Conservation (phyloP, 2,329 filamentous ascomycete species). For the Trichoderma sp. region DNA sequence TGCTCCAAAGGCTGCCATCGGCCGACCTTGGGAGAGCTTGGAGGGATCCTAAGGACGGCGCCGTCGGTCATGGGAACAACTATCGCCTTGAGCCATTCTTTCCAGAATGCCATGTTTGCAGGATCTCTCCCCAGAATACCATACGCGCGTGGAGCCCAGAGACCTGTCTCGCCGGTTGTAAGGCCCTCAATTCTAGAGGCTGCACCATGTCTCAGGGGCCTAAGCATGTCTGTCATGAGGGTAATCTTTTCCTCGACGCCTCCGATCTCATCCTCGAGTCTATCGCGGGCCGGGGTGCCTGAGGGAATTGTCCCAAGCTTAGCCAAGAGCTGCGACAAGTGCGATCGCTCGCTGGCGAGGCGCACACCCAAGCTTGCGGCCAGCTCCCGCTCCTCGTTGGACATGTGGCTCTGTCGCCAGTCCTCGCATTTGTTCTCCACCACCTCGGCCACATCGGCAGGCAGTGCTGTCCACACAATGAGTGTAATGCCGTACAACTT, state of each 20-base stretch:
- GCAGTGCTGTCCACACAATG: conserved; percentile 88
- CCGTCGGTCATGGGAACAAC: conserved; percentile 96
- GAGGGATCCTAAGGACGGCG: conserved; percentile 73
- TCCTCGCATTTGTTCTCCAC: conserved; percentile 79
- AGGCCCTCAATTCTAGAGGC: conserved; percentile 96
- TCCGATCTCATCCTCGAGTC: conserved; percentile 90
- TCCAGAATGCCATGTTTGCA: conserved; percentile 88
- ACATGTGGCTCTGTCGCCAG: conserved; percentile 85
- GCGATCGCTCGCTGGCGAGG: conserved; percentile 80
- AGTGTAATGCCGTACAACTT: conserved; percentile 90
- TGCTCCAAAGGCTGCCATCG: conserved; percentile 95
- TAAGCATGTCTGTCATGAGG: conserved; percentile 92
- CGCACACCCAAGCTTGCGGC: conserved; percentile 88
- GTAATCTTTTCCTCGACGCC: conserved; percentile 95
- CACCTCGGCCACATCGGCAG: conserved; percentile 75
- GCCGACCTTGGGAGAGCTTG: conserved; percentile 85
- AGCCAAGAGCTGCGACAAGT: conserved; percentile 82
- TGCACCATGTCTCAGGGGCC: conserved; percentile 87
- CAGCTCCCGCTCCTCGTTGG: conserved; percentile 83
- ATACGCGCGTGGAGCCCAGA: conserved; percentile 93
- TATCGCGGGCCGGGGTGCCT: conserved; percentile 76
- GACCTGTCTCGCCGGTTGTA: conserved; percentile 89
- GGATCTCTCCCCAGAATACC: conserved; percentile 85
- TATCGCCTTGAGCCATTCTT: conserved; percentile 93
- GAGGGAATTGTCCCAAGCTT: conserved; percentile 77